A percentile compares a stretch with the other conserved stretches of the same genome.
These are phyloP conservation scores for Prototheca wickerhamii DNA, from an alignment of 163 green algal species.

Conservation along the genomic window DNA sequence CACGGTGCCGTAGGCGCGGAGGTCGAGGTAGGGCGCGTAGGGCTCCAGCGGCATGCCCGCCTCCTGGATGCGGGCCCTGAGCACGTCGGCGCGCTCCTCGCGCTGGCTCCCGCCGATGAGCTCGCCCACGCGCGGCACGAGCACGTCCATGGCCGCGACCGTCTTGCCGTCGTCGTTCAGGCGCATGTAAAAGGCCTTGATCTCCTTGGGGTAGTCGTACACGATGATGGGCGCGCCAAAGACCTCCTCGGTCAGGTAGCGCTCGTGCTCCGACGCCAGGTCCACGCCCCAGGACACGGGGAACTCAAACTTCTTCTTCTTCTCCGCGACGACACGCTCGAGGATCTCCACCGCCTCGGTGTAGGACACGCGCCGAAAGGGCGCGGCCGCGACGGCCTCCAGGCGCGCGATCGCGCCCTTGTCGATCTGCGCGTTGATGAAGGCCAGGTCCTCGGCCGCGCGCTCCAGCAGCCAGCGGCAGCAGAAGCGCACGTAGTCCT, in stretches of 20 bases:
- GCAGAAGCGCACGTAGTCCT: conserved; percentile 93
- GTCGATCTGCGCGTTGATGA: conserved; percentile 89
- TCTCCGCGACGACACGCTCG: conserved; percentile 46
- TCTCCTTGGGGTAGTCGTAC: conserved; percentile 94
- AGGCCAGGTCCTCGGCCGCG: conserved; percentile 65
- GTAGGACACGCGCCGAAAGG: conserved; percentile 87
- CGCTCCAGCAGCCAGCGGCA: conserved; percentile 45
- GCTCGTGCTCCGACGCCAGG: conserved; percentile 88
- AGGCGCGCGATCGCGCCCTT: conserved; percentile 58
- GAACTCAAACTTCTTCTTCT: conserved; percentile 66
- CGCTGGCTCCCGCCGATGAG: conserved; percentile 93
- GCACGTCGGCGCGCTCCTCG: conserved; percentile 82
- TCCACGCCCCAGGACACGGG: conserved; percentile 60
- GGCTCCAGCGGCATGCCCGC: conserved; percentile 55
- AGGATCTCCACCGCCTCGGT: conserved; percentile 90
- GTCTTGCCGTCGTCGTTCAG: conserved; percentile 86
- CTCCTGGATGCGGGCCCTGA: conserved; percentile 56
- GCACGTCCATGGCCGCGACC: conserved; percentile 91
- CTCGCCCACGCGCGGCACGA: conserved; percentile 91
- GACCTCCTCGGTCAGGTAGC: conserved; percentile 86
- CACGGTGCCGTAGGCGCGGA: conserved; percentile 70
- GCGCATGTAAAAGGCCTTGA: conserved; percentile 97
- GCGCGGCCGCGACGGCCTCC: conserved; percentile 59
- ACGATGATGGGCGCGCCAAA: conserved; percentile 93
- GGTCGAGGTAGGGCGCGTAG: conserved; percentile 91